Evolutionary conservation across 805 yeast genomes (phyloP), one percentile per base, ranked within the genome.

Genomic region (Clavispora santaluciae): DNA sequence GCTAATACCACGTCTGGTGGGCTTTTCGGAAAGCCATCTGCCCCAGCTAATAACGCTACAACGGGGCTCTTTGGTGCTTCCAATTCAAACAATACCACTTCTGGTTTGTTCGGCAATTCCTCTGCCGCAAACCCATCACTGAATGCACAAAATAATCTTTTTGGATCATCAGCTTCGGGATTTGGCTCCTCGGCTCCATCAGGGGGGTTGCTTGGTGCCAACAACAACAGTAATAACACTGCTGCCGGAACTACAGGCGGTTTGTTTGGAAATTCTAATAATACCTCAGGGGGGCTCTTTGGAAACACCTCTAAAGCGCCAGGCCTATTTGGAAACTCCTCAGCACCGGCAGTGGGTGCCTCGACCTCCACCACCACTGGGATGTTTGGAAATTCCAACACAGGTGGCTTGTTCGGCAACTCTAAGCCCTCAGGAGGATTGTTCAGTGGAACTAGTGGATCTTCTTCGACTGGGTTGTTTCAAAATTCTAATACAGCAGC

Each of bases 201-300:
- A n/a, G 46, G 45, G 9, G 48, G 50, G 4, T 29, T 48, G 5
- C 42, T 44, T 42, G 50, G 51, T 11, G 15, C 35, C 10, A 4
- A 33, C 17, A 38, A 33, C 15, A 23, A 13, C 12, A 12, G 22
- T 12, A 16, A n/a, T 17, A 13, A 15, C 12, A 16, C 38, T 4
- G 38, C 15, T 3, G 17, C 15, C 17, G 30, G 26, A 6, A 7
- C 18, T 15, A 16, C 34, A 2, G 30, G 30, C 11, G 29, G 38
- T 4, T 21, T 36, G 18, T 36, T 36, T 26, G 39, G 39, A 2
- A 21, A 11, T 21, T 16, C 39, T 5, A 20, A 33, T 12, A 13
- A 24, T 5, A 26, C 22, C n/a, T 29, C 44, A 3, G 43, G 44
- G 1, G 49, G 49, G 5, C 40, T 45, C 20, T 45, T 42, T 33